A percentile compares a stretch with the other conserved stretches of the same genome.
Evolutionary conservation across 2,329 filamentous ascomycete species (phyloP).

Genomic region (Aquanectria penicillioides): DNA sequence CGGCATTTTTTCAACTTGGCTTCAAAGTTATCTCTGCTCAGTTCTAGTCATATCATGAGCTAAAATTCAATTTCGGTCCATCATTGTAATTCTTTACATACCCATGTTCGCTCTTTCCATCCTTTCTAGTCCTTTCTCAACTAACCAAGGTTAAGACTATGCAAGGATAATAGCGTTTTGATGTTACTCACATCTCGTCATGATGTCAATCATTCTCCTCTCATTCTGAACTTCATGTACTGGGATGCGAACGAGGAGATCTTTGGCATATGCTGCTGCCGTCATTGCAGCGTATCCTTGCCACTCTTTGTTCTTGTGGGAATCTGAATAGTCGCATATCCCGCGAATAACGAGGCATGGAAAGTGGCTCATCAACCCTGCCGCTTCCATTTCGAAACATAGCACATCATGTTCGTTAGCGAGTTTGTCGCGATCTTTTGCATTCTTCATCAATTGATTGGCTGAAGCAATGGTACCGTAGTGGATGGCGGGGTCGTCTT

Average conservation of each 20-base stretch:
- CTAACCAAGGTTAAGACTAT: no score
- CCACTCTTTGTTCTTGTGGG: conserved; percentile 44
- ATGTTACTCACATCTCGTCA: no score
- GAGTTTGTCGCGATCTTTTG: neutral
- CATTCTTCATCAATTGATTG: neutral
- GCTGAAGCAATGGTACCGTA: neutral
- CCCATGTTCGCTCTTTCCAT: no score
- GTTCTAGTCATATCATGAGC: no score
- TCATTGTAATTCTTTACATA: no score
- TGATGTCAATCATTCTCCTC: neutral
- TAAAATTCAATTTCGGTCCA: no score
- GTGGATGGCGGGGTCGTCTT: neutral
- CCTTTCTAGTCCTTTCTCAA: no score
- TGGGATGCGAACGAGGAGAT: neutral
- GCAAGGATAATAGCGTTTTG: no score
- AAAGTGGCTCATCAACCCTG: conserved; percentile 37
- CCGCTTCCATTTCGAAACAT: conserved; percentile 26
- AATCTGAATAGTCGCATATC: conserved; percentile 51
- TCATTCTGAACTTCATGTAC: neutral
- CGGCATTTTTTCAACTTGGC: no score
- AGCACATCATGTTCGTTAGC: neutral
- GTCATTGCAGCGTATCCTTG: conserved; percentile 46
- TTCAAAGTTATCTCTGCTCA: no score
- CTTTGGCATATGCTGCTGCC: conserved; percentile 40
- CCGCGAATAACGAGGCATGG: conserved; percentile 49